Evolutionary conservation across 768 basidiomycete genomes (phyloP), one percentile per base, ranked within the genome.

Genomic region (Fomitopsis serialis): DNA sequence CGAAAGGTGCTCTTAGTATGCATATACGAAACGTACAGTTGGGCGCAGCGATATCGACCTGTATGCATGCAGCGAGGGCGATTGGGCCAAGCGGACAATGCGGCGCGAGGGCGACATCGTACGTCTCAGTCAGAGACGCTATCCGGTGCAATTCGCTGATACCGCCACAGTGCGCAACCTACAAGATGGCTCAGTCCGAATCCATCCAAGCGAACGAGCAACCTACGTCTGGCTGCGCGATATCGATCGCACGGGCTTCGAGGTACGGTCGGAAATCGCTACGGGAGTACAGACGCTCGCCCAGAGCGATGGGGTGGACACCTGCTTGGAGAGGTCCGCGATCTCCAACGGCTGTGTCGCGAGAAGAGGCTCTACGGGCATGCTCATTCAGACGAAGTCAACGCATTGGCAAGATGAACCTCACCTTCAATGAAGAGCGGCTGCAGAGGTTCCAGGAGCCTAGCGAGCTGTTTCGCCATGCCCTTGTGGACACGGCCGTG

Each of bases 71-170:
- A 5, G 85, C 87, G 22, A 88, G 74, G 0, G 85, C 84, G 27
- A 89, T 79, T 0, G 86, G 87, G 0, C 85, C 85, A 1, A 86
- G 61, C 2, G 87, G 86, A 67, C 85, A 87, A 61, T 89, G 85
- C 4, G 87, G 85, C 0, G 85, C 87, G 48, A 84, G 63, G 11
- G 79, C 85, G 49, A 89, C 80, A 56, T 89, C 88, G 62, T 87
- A 88, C 3, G 78, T 81, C 65, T 86, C 82, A 1, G 78, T 77
- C 58, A 85, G 68, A 22, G 74, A 69, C 5, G 83, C 81, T 21
- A 86, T 81, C 42, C 79, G 74, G 42, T 78, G 74, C 5, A 81
- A 67, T 63, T 85, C 82, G 37, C 71, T 72, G 61, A 86, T 85
- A 3, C 82, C 80, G 23, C 83, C 80, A 35, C 80, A 81, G 57